These are phyloP conservation scores for Chara braunii DNA, from an alignment of 139 green algal genomes.

Conservation along the genomic window DNA sequence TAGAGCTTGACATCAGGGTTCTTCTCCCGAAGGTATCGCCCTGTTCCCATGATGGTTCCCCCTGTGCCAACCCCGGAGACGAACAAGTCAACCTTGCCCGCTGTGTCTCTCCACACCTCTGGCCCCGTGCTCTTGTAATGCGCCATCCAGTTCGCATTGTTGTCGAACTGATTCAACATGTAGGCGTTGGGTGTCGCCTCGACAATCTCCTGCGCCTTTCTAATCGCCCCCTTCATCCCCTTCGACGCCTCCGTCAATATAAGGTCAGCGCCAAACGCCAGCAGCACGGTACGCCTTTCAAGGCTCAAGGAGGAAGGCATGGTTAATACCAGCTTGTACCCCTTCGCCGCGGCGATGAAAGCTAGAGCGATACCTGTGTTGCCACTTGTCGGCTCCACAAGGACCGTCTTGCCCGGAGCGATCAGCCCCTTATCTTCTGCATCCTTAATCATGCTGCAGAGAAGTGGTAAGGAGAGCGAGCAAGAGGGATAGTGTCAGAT, in stretches of 20 bases:
- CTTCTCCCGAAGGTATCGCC: conserved; percentile 64
- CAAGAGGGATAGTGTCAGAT: no score
- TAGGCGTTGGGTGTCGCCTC: background rate
- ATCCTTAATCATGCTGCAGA: conserved; percentile 8
- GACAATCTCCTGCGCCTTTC: background rate
- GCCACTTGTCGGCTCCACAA: conserved; percentile 84
- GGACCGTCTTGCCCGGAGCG: conserved; percentile 51
- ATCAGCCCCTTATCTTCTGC: conserved; percentile 13
- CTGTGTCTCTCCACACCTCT: conserved; percentile 83
- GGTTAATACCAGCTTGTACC: conserved; percentile 51
- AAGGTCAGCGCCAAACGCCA: background rate
- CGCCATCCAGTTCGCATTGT: conserved; percentile 65
- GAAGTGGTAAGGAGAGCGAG: no score
- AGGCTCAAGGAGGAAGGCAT: conserved; percentile 22
- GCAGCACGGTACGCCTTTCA: background rate
- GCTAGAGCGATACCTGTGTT: conserved; percentile 81
- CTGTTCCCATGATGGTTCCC: conserved; percentile 87
- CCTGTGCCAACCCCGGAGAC: conserved; percentile 86
- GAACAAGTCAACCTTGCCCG: conserved; percentile 80
- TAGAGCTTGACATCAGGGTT: conserved; percentile 58
- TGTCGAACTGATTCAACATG: conserved; percentile 81
- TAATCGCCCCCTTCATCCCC: background rate
- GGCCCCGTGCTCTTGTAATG: conserved; percentile 62
- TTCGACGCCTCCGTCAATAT: background rate
- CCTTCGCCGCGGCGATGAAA: conserved; percentile 50